phyloP scores from a whole-genome alignment of 116 monocot species.

The Papilionanthe hybrid region DNA sequence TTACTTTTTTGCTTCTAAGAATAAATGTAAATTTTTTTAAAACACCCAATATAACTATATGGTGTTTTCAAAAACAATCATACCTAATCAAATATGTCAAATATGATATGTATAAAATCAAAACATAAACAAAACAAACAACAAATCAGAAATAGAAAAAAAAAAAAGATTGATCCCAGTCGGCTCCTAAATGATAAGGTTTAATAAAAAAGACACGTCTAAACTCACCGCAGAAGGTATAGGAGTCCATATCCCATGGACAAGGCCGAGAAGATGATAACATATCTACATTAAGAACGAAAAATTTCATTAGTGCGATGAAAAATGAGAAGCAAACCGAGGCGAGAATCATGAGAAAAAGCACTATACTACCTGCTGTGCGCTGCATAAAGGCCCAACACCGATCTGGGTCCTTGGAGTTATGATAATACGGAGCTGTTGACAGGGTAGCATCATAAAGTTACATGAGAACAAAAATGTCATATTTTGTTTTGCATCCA shows the following conservation, averaged over 20 bases:
- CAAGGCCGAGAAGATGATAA: slow-evolving; percentile 95
- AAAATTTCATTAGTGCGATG: not conserved
- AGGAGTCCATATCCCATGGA: slow-evolving; percentile 98
- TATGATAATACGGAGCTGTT: slow-evolving; percentile 82
- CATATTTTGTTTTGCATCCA: not conserved
- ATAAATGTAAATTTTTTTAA: no score
- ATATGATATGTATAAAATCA: slow-evolving; percentile 26
- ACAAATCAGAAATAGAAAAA: no score
- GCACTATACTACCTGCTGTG: slow-evolving; percentile 64
- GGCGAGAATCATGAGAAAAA: not conserved
- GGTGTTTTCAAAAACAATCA: no score
- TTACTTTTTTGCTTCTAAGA: no score
- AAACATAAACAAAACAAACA: not conserved
- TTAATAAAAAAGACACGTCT: not conserved
- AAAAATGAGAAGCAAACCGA: not conserved
- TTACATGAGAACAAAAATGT: not conserved
- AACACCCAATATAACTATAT: no score
- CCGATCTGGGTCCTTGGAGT: slow-evolving; percentile 67
- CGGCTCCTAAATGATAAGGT: not conserved
- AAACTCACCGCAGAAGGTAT: slow-evolving; percentile 92
- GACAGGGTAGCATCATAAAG: slow-evolving; percentile 6
- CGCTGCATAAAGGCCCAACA: slow-evolving; percentile 81
- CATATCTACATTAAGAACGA: slow-evolving; percentile 64
- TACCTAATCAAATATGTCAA: slow-evolving; percentile 27
- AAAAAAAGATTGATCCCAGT: not conserved